Evolutionary conservation across 2,329 filamentous ascomycete genomes (phyloP), one percentile per base, ranked within the genome.

Genomic region (Aspergillus brunneoviolaceus): DNA sequence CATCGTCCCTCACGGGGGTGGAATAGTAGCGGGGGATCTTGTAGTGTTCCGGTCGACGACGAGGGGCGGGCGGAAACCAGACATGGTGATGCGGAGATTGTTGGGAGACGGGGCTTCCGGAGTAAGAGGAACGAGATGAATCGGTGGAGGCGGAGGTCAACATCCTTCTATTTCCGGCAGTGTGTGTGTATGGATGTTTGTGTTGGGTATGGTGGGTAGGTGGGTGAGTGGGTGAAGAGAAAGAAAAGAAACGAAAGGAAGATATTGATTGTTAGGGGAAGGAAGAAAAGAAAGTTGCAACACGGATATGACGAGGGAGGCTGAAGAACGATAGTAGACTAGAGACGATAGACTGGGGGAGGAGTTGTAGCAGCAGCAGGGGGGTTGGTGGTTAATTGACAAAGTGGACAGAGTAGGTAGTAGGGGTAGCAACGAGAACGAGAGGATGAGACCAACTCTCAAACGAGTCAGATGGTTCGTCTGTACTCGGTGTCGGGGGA

Each of bases 11-110:
- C 51, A 75, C 27, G 3, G 73, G 74, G 9, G 73, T 71, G 48
- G 73, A 67, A 58, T 76, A 76, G 65, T 72, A 76, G 33, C 74
- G 73, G 49, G 64, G 69, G 48, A 63, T 65, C 63, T 72, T 73
- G 53, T 60, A 57, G 59, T 63, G 50, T 51, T 64, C 65, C n/a
- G 53, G 39, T 21, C 64, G 65, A 31, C 62, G 64, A n/a, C 68
- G 67, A 33, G 67, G 68, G 35, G 67, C 60, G 14, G 70, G 47
- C 39, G 69, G 65, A 31, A 69, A 72, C 55, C 63, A 60, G 9
- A 67, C 67, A 48, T 70, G 65, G 6, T 68, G 66, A 45, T 70
- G 65, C 54, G 64, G 65, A 47, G 65, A 65, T 42, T 68, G 67
- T 49, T 69, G 71, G n/a, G 67, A 58, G 67, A 69, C 51, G 45